phyloP scores from a whole-genome alignment of 108 stramenopile genomes.

The Seminavis robusta region DNA sequence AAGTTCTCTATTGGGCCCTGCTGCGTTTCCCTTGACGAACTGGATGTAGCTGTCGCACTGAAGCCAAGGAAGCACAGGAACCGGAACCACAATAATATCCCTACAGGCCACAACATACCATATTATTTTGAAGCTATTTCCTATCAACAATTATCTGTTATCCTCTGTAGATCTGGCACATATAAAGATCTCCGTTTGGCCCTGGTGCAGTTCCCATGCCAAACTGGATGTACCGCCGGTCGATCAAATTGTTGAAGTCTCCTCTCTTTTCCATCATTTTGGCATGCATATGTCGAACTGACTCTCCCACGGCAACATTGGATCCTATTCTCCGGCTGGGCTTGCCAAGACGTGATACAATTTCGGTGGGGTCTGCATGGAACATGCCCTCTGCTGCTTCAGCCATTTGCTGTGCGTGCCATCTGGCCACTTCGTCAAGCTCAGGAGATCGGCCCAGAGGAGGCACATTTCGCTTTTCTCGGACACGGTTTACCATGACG shows the following conservation, averaged over 20 bases:
- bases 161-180: constrained; percentile 38
- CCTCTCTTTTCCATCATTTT: constrained; percentile 26
- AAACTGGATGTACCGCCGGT: constrained; percentile 25
- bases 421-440: constrained; percentile 32
- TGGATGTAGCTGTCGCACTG: no score
- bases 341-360: not conserved
- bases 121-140: no score
- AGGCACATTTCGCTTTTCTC: constrained; percentile 17
- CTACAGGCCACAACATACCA: no score
- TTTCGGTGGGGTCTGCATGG: constrained; percentile 12
- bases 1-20: no score
- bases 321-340: constrained; percentile 20
- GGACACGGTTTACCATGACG: constrained; percentile 34
- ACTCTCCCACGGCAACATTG: constrained; percentile 29
- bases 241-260: constrained; percentile 36
- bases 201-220: constrained; percentile 39
- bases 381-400: constrained; percentile 8
- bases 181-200: constrained; percentile 21
- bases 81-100: no score
- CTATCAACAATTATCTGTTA: no score
- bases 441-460: constrained; percentile 20
- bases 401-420: constrained; percentile 27
- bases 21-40: no score
- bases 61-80: no score
- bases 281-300: constrained; percentile 19